phyloP scores from a whole-genome alignment of 2,329 filamentous ascomycete species.

The Fusarium sp. region DNA sequence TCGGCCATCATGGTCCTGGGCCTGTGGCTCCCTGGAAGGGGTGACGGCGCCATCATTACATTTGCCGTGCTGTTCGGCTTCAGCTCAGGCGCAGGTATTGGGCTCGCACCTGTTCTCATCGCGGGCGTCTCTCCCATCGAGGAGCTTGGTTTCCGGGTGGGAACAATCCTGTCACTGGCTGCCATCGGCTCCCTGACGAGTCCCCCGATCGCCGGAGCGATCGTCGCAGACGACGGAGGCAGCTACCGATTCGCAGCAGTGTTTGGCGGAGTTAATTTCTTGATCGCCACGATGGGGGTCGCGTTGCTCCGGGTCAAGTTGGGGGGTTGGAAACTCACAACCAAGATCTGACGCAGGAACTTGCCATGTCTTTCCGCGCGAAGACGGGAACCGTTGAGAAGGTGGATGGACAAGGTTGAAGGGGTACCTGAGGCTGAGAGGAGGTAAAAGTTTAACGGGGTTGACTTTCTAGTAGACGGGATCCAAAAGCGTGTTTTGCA shows the following conservation, averaged over 20 bases:
- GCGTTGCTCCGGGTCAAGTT: slow-evolving; percentile 25
- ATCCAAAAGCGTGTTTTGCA: neutral
- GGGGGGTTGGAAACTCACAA: slow-evolving; percentile 23
- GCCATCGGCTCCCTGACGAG: slow-evolving; percentile 28
- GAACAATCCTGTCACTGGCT: slow-evolving; percentile 27
- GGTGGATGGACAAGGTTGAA: neutral
- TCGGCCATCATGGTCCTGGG: slow-evolving; percentile 16
- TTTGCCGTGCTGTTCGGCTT: slow-evolving; percentile 33
- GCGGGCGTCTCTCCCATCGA: slow-evolving; percentile 21
- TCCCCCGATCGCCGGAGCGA: slow-evolving; percentile 28
- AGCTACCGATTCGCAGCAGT: slow-evolving; percentile 34
- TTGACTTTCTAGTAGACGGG: neutral
- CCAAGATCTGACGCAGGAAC: slow-evolving; percentile 19
- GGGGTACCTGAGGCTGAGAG: neutral
- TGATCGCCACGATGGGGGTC: slow-evolving; percentile 27
- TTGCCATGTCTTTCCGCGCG: slow-evolving; percentile 1
- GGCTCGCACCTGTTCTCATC: slow-evolving; percentile 24
- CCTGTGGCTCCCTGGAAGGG: slow-evolving; percentile 28
- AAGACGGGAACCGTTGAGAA: slow-evolving; percentile 1
- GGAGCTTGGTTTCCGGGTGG: slow-evolving; percentile 34
- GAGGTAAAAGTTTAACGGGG: neutral
- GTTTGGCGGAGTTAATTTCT: slow-evolving; percentile 31
- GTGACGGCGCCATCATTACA: slow-evolving; percentile 23
- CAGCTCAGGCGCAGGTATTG: slow-evolving; percentile 31
- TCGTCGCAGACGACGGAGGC: slow-evolving; percentile 22